Evolutionary conservation across 805 yeast species (phyloP), one percentile per base, ranked within the genome.

Genomic region (Starmerella davenportii): DNA sequence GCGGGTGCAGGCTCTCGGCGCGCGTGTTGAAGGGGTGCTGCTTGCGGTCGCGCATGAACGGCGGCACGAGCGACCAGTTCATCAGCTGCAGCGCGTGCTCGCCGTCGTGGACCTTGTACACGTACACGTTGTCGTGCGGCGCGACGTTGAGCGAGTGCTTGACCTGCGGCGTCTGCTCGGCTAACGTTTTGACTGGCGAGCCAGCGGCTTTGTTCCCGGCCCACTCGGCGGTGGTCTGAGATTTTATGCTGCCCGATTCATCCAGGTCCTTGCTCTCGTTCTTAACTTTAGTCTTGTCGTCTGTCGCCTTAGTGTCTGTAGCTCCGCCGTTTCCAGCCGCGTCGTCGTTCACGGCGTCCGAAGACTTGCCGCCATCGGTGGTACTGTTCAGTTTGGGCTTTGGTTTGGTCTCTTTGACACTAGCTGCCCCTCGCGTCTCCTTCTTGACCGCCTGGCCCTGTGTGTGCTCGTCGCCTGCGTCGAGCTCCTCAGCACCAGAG

Each of bases 61-160:
- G 50, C 0, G 94, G 93, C 1, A 79, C 65, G 28, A 82, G 58
- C 0, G 93, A 90, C 79, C 93, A 84, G 35, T 66, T 68, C 90
- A 80, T 79, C 2, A 38, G 39, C 14, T 35, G 23, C 9, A 46
- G 28, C 5, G 20, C 37, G 18, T 23, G 4, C 9, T 23, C 29
- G 21, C 5, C 15, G 5, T 21, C 37, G 11, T 33, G 19, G 8
- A 25, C 21, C 29, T 35, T 21, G 21, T 32, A 38, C 7, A 46
- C 31, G 30, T 37, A 31, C 29, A 36, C 17, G 30, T 27, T 13
- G 15, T 38, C 34, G 5, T 45, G 48, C 8, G 49, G 49, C 11
- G 47, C 45, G 5, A 44, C 23, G 27, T 46, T 46, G 18, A 39
- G 37, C 9, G 44, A 20, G 1, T 34, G 38, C 18, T 25, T 20